phyloP scores from a whole-genome alignment of 2,329 filamentous ascomycete genomes.

The Basipetospora chlamydospora region DNA sequence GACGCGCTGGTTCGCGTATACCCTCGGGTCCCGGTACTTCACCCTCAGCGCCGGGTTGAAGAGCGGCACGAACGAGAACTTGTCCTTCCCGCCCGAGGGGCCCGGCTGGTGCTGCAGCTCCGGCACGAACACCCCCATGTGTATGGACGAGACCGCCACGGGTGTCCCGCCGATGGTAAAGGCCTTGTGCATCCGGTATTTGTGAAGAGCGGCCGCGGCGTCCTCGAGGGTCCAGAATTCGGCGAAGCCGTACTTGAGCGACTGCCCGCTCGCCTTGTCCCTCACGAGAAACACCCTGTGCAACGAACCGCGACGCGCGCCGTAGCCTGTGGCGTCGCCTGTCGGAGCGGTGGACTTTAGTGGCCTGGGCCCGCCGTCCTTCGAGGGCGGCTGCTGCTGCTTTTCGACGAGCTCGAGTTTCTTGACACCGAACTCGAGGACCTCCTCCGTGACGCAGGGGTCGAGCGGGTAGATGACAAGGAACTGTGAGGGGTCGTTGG shows the following conservation, averaged over 20 bases:
- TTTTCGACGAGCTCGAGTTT: conserved; percentile 53
- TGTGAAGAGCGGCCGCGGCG: conserved; percentile 57
- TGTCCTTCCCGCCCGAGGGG: conserved; percentile 37
- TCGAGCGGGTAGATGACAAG: conserved; percentile 61
- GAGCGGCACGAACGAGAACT: conserved; percentile 55
- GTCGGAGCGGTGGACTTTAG: conserved; percentile 45
- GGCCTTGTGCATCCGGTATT: conserved; percentile 55
- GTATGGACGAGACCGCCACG: conserved; percentile 60
- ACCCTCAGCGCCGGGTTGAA: conserved; percentile 53
- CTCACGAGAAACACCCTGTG: conserved; percentile 64
- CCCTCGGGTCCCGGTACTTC: conserved; percentile 63
- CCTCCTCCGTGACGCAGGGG: conserved; percentile 53
- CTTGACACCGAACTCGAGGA: conserved; percentile 57
- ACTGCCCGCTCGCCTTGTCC: conserved; percentile 55
- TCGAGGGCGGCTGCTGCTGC: conserved; percentile 28
- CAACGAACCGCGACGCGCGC: conserved; percentile 60
- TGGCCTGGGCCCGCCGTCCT: conserved; percentile 32
- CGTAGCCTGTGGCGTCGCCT: conserved; percentile 43
- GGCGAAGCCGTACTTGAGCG: conserved; percentile 70
- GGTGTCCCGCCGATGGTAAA: conserved; percentile 66
- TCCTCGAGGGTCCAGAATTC: conserved; percentile 69
- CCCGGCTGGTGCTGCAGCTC: conserved; percentile 49
- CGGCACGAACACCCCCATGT: conserved; percentile 73
- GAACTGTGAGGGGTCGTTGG: conserved; percentile 54
- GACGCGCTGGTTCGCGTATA: conserved; percentile 52